phyloP scores from a whole-genome alignment of 75 land plant genomes.

The Pseudotsuga menziesii region DNA sequence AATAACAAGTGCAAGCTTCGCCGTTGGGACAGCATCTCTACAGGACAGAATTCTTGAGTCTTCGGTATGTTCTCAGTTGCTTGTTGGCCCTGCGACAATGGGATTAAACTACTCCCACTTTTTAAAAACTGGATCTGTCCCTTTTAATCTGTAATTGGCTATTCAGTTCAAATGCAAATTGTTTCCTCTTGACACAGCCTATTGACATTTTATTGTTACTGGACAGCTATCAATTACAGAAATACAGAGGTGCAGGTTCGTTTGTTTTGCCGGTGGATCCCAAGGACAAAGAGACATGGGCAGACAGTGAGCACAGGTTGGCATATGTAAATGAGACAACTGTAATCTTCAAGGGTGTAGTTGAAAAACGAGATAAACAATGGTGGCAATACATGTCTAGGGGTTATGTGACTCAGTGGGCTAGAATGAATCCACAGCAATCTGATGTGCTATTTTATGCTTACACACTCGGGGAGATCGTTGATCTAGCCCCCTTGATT shows the following conservation, averaged over 20 bases:
- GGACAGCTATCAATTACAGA: conserved; percentile 43
- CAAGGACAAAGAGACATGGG: conserved; percentile 42
- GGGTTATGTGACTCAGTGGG: conserved; percentile 57
- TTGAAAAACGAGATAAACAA: conserved; percentile 41
- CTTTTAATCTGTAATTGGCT: neutral
- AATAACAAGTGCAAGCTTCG: too few relatives aligned
- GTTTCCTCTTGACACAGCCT: conserved; percentile 5
- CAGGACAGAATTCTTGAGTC: too few relatives aligned
- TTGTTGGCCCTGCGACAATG: neutral
- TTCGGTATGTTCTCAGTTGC: neutral
- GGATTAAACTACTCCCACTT: neutral
- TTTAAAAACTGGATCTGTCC: neutral
- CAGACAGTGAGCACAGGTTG: conserved; percentile 51
- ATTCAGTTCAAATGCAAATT: neutral
- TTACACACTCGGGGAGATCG: conserved; percentile 25
- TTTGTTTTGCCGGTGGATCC: conserved; percentile 45
- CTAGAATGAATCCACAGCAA: conserved; percentile 41
- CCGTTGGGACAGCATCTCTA: too few relatives aligned
- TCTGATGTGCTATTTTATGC: conserved; percentile 38
- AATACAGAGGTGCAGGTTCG: conserved; percentile 37
- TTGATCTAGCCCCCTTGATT: conserved; percentile 31
- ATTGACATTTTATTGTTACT: neutral
- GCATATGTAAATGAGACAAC: conserved; percentile 50
- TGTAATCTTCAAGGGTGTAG: conserved; percentile 46
- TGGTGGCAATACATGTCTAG: conserved; percentile 44